These are phyloP conservation scores for Cystobasidium tubakii DNA, from an alignment of 768 basidiomycete genomes.

Conservation along the genomic window DNA sequence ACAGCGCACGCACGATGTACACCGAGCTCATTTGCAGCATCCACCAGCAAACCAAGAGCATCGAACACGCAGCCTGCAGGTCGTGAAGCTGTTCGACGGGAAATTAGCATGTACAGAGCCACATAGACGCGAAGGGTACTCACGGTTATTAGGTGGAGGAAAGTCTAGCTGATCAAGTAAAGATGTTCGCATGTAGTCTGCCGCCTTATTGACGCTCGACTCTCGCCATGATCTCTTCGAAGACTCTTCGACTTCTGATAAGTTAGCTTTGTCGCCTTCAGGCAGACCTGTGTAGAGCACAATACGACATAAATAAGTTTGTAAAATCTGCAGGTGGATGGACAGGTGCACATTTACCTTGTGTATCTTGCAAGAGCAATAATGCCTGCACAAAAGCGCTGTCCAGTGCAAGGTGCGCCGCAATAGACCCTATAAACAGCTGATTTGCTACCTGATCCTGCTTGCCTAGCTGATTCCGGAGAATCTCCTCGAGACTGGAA, in stretches of 20 bases:
- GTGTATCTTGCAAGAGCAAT: not conserved
- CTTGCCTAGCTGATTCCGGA: not conserved
- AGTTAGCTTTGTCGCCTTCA: not conserved
- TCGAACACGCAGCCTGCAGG: not conserved
- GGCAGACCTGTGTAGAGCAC: not conserved
- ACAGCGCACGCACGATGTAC: not conserved
- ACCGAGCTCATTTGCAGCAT: not conserved
- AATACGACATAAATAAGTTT: not conserved
- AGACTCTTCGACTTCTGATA: not conserved
- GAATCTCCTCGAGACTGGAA: not conserved
- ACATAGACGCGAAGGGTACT: not conserved
- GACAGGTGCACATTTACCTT: not conserved
- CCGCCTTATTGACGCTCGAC: not conserved
- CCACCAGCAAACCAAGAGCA: not conserved
- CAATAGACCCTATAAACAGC: conserved; percentile 16
- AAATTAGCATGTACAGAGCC: not conserved
- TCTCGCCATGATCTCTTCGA: not conserved
- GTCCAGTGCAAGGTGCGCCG: conserved; percentile 17
- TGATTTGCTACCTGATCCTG: not conserved
- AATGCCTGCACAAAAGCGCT: conserved; percentile 11
- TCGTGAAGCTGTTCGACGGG: not conserved
- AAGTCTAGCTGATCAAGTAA: not conserved
- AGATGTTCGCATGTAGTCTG: not conserved
- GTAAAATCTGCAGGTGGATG: not conserved
- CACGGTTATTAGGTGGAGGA: not conserved